Conservation (phyloP, 495 filamentous ascomycete species). For the Diplogelasinospora grovesii region DNA sequence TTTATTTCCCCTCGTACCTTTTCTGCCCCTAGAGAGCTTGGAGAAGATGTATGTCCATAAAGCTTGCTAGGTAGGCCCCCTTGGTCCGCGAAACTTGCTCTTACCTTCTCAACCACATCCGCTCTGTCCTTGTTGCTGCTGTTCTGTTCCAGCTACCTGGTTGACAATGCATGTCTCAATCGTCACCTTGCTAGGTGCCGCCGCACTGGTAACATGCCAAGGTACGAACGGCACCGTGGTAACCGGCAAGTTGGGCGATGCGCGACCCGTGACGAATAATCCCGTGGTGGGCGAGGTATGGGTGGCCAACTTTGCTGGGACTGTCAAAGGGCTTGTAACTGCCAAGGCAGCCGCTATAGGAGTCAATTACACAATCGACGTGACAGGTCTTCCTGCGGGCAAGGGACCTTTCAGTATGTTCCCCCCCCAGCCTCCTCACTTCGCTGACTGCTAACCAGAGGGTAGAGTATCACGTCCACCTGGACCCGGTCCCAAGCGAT, state of each 20-base stretch:
- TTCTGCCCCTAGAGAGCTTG: too few species aligned
- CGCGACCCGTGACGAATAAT: constrained; percentile 52
- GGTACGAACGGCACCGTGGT: constrained; percentile 12
- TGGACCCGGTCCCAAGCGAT: constrained; percentile 55
- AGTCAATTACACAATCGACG: constrained; percentile 51
- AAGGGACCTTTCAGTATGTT: constrained; percentile 65
- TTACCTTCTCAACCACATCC: too few species aligned
- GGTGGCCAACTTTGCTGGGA: constrained; percentile 39
- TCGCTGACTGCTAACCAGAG: background rate
- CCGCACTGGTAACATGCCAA: constrained; percentile 37
- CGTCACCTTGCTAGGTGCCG: constrained; percentile 34
- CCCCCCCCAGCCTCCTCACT: constrained; percentile 7
- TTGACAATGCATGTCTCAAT: constrained; percentile 36
- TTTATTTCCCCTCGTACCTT: too few species aligned
- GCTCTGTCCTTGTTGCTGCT: too few species aligned
- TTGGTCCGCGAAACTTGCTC: too few species aligned
- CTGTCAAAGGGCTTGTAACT: constrained; percentile 53
- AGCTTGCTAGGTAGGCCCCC: too few species aligned
- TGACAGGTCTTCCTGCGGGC: constrained; percentile 55
- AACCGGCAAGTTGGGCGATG: constrained; percentile 47
- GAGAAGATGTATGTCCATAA: too few species aligned
- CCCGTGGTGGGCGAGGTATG: constrained; percentile 47
- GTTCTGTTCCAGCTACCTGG: background rate
- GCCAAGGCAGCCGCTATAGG: constrained; percentile 49
- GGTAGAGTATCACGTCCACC: constrained; percentile 74